A percentile compares a stretch with the other conserved stretches of the same genome.
phyloP scores from a whole-genome alignment of 306 rosid genomes.

The Acacia crassicarpa region DNA sequence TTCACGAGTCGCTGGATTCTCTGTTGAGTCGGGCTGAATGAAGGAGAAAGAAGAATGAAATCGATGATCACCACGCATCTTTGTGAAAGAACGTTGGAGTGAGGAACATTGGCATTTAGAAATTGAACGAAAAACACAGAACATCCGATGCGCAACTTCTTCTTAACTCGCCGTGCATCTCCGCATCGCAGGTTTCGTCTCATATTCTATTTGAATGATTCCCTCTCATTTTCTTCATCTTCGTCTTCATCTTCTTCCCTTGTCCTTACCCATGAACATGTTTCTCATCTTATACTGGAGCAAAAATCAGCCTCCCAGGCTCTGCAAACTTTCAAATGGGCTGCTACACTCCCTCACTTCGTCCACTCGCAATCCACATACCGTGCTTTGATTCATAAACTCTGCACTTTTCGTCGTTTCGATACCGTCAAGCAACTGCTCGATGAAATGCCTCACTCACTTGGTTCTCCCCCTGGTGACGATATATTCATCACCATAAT shows the following conservation, averaged over 20 bases:
- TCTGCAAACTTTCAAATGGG: constrained; percentile 70
- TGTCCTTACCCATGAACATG: constrained; percentile 45
- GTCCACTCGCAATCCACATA: constrained; percentile 66
- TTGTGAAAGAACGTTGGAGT: no score
- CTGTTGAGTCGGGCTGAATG: no score
- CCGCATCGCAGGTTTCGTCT: background rate
- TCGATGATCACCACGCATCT: no score
- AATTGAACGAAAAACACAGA: background rate
- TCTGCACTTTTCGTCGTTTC: constrained; percentile 59
- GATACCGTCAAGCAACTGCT: constrained; percentile 68
- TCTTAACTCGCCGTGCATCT: constrained; percentile 10
- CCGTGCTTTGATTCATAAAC: constrained; percentile 63
- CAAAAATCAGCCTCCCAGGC: constrained; percentile 57
- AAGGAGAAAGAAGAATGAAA: no score
- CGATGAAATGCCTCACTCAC: constrained; percentile 66
- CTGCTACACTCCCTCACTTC: constrained; percentile 57
- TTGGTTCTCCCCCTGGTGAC: constrained; percentile 54
- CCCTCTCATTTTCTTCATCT: background rate
- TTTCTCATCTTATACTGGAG: constrained; percentile 54
- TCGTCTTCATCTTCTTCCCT: constrained; percentile 35
- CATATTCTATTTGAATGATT: constrained; percentile 1
- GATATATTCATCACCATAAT: constrained; percentile 61
- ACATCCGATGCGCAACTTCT: background rate
- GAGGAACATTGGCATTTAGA: no score
- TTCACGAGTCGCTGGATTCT: no score